phyloP scores from a whole-genome alignment of 2,329 filamentous ascomycete genomes.

The Neonectria coccinea region DNA sequence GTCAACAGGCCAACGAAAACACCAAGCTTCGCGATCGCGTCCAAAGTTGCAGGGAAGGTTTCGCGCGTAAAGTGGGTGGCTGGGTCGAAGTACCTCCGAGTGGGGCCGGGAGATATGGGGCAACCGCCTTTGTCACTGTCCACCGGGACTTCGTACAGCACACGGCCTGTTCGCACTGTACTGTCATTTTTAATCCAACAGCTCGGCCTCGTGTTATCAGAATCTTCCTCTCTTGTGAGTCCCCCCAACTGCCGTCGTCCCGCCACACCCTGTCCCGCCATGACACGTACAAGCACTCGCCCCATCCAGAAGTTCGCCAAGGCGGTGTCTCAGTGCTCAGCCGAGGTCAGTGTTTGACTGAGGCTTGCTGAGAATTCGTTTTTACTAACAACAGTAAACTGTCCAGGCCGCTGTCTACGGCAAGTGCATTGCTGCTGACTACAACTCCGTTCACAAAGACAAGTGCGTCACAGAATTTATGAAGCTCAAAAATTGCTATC shows the following conservation, averaged over 20 bases:
- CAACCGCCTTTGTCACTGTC: neutral
- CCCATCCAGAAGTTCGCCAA: constrained; percentile 68
- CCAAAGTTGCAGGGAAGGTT: constrained; percentile 22
- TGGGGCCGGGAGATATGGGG: constrained; percentile 16
- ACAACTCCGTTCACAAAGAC: constrained; percentile 89
- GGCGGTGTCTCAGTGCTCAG: constrained; percentile 66
- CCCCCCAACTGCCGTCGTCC: neutral
- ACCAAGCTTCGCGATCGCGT: constrained; percentile 42
- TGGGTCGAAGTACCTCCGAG: constrained; percentile 27
- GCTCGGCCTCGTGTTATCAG: neutral
- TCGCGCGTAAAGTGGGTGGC: constrained; percentile 47
- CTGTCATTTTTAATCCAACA: neutral
- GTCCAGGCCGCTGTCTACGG: constrained; percentile 84
- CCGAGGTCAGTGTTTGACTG: constrained; percentile 57
- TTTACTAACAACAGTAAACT: constrained; percentile 13
- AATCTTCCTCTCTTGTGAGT: neutral
- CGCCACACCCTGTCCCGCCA: constrained; percentile 25
- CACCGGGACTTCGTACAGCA: neutral
- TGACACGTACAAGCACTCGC: constrained; percentile 49
- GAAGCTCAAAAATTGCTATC: constrained; percentile 85
- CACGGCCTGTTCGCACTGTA: neutral
- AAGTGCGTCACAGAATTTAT: constrained; percentile 90
- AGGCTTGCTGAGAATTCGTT: neutral
- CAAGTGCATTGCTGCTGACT: constrained; percentile 90
- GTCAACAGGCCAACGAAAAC: constrained; percentile 31